A percentile compares a stretch with the other conserved stretches of the same genome.
These are phyloP conservation scores for Miscanthus lutarioriparius DNA, from an alignment of 176 grass and related monocot genomes.

Conservation along the genomic window DNA sequence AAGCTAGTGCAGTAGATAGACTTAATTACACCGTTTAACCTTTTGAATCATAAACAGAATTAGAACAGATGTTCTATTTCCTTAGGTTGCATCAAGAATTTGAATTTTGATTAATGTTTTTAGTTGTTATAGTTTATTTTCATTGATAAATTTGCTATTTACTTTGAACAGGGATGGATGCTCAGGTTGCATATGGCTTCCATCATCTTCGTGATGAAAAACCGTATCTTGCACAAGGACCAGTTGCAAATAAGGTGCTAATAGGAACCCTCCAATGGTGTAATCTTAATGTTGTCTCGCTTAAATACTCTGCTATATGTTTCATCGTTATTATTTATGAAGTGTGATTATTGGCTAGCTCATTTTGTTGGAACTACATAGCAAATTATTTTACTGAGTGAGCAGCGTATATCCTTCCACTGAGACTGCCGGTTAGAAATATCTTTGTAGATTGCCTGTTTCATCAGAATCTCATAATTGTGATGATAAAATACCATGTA, in stretches of 20 bases:
- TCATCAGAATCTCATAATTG: slow-evolving; percentile 2
- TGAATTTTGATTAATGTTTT: slow-evolving; percentile 1
- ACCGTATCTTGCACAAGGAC: slow-evolving; percentile 90
- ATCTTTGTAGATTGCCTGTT: slow-evolving; percentile 10
- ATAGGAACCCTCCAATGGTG: slow-evolving; percentile 10
- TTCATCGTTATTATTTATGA: neutral
- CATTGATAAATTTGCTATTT: slow-evolving; percentile 17
- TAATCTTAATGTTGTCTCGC: neutral
- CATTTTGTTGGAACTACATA: neutral
- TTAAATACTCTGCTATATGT: neutral
- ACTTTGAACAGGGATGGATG: slow-evolving; percentile 91
- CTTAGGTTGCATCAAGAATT: slow-evolving; percentile 14
- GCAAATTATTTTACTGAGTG: neutral
- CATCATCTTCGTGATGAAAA: slow-evolving; percentile 91
- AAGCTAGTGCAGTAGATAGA: neutral
- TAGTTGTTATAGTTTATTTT: slow-evolving; percentile 17
- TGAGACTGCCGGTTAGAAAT: neutral
- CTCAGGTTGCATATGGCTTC: slow-evolving; percentile 94
- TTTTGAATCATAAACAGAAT: neutral
- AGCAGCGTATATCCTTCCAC: slow-evolving; percentile 3
- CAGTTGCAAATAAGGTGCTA: slow-evolving; percentile 89
- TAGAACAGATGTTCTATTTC: neutral
- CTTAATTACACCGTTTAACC: neutral
- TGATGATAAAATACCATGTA: neutral
- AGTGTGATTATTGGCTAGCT: neutral